Conservation (phyloP, 2,329 filamentous ascomycete species). For the Drechslera avenae region DNA sequence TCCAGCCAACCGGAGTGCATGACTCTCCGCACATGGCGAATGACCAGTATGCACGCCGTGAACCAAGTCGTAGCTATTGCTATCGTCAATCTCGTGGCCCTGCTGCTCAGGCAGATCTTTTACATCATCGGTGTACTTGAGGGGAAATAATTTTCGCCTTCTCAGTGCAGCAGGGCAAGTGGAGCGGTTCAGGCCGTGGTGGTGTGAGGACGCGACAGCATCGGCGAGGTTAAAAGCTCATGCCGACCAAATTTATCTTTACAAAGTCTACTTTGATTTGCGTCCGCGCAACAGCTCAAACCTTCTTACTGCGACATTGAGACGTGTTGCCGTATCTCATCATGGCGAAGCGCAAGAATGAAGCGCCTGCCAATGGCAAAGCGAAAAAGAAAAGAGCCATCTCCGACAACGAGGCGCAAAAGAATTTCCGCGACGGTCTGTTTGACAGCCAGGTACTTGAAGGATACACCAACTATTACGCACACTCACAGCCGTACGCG, state of each 20-base stretch:
- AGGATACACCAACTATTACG: conserved; percentile 45
- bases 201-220: conserved; percentile 19
- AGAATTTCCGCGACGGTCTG: conserved; percentile 47
- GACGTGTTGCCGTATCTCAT: conserved; percentile 6
- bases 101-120: not conserved
- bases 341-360: conserved; percentile 52
- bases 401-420: conserved; percentile 48
- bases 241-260: conserved; percentile 23
- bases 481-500: conserved; percentile 48
- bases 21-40: conserved; percentile 18
- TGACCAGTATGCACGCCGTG: not conserved
- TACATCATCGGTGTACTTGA: conserved; percentile 11
- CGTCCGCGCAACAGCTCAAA: conserved; percentile 8
- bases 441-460: conserved; percentile 46
- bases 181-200: conserved; percentile 8
- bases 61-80: not conserved
- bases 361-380: conserved; percentile 44
- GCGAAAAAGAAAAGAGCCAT: conserved; percentile 53
- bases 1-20: conserved; percentile 24
- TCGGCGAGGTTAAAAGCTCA: conserved; percentile 17
- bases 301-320: conserved; percentile 30
- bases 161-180: conserved; percentile 8
- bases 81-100: not conserved
- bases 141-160: conserved; percentile 9
- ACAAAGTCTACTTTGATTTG: conserved; percentile 6